These are phyloP conservation scores for Tylopilus subfusipes DNA, from an alignment of 768 basidiomycete species.

Conservation along the genomic window DNA sequence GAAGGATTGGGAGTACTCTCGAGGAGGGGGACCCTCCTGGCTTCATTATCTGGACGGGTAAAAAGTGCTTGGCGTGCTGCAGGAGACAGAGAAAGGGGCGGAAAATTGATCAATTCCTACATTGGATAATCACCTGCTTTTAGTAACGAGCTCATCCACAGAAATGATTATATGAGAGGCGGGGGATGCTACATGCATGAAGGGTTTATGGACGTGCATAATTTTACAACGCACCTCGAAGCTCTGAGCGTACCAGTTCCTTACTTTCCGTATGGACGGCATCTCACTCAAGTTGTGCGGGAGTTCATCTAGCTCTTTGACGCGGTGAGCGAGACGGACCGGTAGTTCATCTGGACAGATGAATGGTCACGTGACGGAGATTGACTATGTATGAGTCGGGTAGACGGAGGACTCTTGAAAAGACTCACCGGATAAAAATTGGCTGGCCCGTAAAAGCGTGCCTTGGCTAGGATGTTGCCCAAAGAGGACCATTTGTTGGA, in stretches of 20 bases:
- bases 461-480: constrained; percentile 96
- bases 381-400: neutral
- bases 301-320: constrained; percentile 91
- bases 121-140: neutral
- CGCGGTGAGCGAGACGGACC: constrained; percentile 90
- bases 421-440: constrained; percentile 75
- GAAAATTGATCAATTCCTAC: constrained; percentile 88
- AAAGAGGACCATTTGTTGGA: constrained; percentile 97
- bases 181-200: neutral
- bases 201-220: neutral
- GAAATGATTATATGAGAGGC: neutral
- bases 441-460: constrained; percentile 86
- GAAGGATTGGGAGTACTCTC: constrained; percentile 81
- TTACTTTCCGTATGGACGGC: constrained; percentile 91
- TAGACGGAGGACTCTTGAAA: neutral
- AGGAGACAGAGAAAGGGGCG: constrained; percentile 65
- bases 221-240: constrained; percentile 71
- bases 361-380: neutral
- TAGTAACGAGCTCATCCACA: neutral
- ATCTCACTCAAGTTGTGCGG: constrained; percentile 89
- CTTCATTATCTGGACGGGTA: constrained; percentile 37
- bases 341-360: constrained; percentile 76
- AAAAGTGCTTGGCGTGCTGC: constrained; percentile 67
- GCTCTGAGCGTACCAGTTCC: constrained; percentile 98
- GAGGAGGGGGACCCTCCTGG: constrained; percentile 47